Conservation (phyloP, 805 yeast genomes). For the Vanderwaltozyma tropicalis region DNA sequence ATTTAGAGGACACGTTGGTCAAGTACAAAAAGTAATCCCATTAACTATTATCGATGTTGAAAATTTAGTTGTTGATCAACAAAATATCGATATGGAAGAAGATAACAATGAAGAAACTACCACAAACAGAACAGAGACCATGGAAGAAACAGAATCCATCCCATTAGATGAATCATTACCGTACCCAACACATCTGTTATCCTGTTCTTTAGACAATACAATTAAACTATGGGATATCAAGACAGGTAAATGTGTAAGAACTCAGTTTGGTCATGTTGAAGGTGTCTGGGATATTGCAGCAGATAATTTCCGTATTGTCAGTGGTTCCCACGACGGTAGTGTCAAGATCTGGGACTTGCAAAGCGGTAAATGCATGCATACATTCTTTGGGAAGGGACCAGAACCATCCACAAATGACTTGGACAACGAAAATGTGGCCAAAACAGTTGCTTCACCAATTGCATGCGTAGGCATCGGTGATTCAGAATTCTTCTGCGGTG, state of each 20-base stretch:
- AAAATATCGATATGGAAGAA: slow-evolving; percentile 13
- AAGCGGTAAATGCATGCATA: slow-evolving; percentile 87
- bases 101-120: slow-evolving; percentile 8
- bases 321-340: slow-evolving; percentile 88
- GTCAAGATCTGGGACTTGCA: slow-evolving; percentile 96
- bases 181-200: slow-evolving; percentile 73
- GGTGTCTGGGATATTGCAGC: slow-evolving; percentile 98
- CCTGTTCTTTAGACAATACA: slow-evolving; percentile 87
- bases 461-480: slow-evolving; percentile 81
- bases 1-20: slow-evolving; percentile 86
- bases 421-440: background rate
- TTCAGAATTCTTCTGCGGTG: slow-evolving; percentile 80
- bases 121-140: slow-evolving; percentile 8
- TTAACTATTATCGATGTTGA: slow-evolving; percentile 58
- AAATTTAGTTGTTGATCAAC: slow-evolving; percentile 37
- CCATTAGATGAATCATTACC: slow-evolving; percentile 20
- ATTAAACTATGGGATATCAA: slow-evolving; percentile 85
- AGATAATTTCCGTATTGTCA: slow-evolving; percentile 85
- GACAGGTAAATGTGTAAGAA: slow-evolving; percentile 80
- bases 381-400: slow-evolving; percentile 51
- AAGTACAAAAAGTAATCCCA: slow-evolving; percentile 87
- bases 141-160: slow-evolving; percentile 3
- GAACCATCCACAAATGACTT: slow-evolving; percentile 19
- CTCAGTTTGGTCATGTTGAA: slow-evolving; percentile 96
- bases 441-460: slow-evolving; percentile 12